These are phyloP conservation scores for Fagopyrum esculentum DNA, from an alignment of 148 eudicot genomes.

Conservation along the genomic window DNA sequence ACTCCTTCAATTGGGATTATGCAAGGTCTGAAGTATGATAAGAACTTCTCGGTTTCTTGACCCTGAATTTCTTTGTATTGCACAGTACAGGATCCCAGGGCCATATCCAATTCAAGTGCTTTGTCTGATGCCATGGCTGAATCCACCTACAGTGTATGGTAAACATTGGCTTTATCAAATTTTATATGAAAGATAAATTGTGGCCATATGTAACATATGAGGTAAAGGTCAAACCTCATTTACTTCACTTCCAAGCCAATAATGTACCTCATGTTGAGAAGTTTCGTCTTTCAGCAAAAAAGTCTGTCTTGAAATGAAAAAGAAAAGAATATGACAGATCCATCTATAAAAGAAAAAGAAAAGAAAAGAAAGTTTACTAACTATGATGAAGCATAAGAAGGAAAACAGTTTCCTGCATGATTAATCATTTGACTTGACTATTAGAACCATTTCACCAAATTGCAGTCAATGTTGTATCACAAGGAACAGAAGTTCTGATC, in stretches of 20 bases:
- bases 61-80: slow-evolving; percentile 82
- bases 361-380: neutral
- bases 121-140: slow-evolving; percentile 44
- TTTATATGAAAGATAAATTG: neutral
- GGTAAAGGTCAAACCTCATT: slow-evolving; percentile 38
- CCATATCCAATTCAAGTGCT: slow-evolving; percentile 66
- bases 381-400: neutral
- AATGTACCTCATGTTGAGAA: slow-evolving; percentile 55
- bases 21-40: slow-evolving; percentile 80
- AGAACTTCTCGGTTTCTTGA: slow-evolving; percentile 62
- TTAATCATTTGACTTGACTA: neutral
- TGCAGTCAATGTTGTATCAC: neutral
- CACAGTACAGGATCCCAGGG: slow-evolving; percentile 62
- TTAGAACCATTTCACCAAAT: neutral
- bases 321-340: neutral
- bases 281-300: slow-evolving; percentile 41
- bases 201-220: neutral
- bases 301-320: slow-evolving; percentile 33
- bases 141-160: slow-evolving; percentile 35
- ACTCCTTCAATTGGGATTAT: slow-evolving; percentile 64
- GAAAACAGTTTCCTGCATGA: neutral
- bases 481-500: neutral
- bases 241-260: slow-evolving; percentile 74
- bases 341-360: neutral
- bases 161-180: neutral